A percentile compares a stretch with the other conserved stretches of the same genome.
Evolutionary conservation across 805 yeast genomes (phyloP).

Genomic region (Wickerhamomyces strasburgensis): DNA sequence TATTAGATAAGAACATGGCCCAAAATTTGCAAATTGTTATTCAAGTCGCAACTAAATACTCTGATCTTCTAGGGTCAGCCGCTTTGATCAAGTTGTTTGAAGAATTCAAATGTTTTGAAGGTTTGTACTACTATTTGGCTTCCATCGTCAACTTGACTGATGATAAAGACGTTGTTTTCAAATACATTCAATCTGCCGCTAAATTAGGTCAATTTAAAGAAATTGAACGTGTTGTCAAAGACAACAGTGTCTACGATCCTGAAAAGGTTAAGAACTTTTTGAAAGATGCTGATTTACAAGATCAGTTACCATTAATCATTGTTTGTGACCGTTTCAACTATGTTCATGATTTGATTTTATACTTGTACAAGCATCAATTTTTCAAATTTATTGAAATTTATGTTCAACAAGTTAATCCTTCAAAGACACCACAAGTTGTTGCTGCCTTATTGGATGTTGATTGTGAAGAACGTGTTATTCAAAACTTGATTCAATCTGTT

Average conservation of each 20-base stretch:
- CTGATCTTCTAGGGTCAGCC: slow-evolving; percentile 86
- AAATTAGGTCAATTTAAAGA: slow-evolving; percentile 85
- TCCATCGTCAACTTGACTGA: slow-evolving; percentile 91
- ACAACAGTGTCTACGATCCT: slow-evolving; percentile 90
- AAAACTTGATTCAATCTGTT: slow-evolving; percentile 74
- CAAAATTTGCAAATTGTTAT: slow-evolving; percentile 90
- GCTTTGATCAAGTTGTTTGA: slow-evolving; percentile 87
- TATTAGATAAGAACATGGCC: slow-evolving; percentile 72
- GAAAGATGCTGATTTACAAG: slow-evolving; percentile 90
- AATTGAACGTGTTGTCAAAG: slow-evolving; percentile 92
- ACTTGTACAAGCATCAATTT: slow-evolving; percentile 90
- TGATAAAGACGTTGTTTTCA: slow-evolving; percentile 92
- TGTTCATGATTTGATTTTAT: slow-evolving; percentile 89
- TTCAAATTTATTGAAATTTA: slow-evolving; percentile 96
- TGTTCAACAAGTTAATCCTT: slow-evolving; percentile 95
- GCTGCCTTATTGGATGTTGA: slow-evolving; percentile 97
- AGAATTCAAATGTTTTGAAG: slow-evolving; percentile 88
- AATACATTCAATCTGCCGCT: slow-evolving; percentile 93
- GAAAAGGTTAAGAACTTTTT: slow-evolving; percentile 96
- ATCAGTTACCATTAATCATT: slow-evolving; percentile 92
- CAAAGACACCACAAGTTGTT: slow-evolving; percentile 92
- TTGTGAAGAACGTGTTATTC: slow-evolving; percentile 87
- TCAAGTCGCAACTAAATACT: slow-evolving; percentile 94
- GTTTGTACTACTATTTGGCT: slow-evolving; percentile 88
- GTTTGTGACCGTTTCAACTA: slow-evolving; percentile 91